phyloP scores from a whole-genome alignment of 768 basidiomycete species.

The Terana coerulea region DNA sequence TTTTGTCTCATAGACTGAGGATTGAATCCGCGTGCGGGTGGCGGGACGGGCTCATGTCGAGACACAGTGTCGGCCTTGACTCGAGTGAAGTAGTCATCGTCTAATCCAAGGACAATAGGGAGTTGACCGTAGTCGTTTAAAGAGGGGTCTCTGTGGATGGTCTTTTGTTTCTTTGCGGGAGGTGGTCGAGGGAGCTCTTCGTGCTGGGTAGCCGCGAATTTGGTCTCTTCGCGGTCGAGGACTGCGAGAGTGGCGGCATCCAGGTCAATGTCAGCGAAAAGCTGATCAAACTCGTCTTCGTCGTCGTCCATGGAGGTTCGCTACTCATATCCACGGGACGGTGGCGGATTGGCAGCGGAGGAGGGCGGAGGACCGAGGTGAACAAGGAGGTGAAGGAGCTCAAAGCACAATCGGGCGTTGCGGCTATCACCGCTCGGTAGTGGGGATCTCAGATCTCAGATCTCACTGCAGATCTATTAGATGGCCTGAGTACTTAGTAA shows the following conservation, averaged over 20 bases:
- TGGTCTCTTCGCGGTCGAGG: slow-evolving; percentile 55
- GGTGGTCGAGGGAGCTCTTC: slow-evolving; percentile 26
- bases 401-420: too few species aligned
- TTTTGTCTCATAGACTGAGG: neutral
- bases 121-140: slow-evolving; percentile 35
- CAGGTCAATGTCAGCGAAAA: slow-evolving; percentile 59
- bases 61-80: slow-evolving; percentile 27
- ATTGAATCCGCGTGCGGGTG: too few species aligned
- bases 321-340: slow-evolving; percentile 3
- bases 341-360: too few species aligned
- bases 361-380: too few species aligned
- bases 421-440: too few species aligned
- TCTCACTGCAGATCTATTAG: too few species aligned
- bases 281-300: slow-evolving; percentile 53
- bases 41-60: slow-evolving; percentile 39
- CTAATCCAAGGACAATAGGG: slow-evolving; percentile 13
- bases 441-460: too few species aligned
- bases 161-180: slow-evolving; percentile 56
- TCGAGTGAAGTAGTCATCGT: slow-evolving; percentile 14
- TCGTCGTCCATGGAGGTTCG: slow-evolving; percentile 40
- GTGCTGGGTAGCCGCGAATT: slow-evolving; percentile 24
- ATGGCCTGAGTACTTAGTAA: too few species aligned
- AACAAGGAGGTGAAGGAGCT: too few species aligned
- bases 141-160: slow-evolving; percentile 21
- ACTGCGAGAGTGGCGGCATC: slow-evolving; percentile 60